Evolutionary conservation across 495 filamentous ascomycete genomes (phyloP), one percentile per base, ranked within the genome.

Genomic region (Pseudotulostoma volvatum): DNA sequence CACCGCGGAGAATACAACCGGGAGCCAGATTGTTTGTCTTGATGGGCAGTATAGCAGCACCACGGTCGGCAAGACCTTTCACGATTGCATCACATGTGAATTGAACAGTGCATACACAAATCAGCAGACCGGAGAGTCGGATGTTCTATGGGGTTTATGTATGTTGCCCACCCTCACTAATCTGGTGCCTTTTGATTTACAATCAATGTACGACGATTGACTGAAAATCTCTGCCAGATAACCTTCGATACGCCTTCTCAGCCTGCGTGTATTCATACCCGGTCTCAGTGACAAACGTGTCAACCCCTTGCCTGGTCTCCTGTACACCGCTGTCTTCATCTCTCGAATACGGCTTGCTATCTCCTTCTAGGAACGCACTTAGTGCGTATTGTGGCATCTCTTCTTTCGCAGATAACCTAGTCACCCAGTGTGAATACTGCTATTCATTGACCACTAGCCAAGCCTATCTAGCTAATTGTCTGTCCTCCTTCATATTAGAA

Each of bases 141-240:
- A 81, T 48, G 51, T 74, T 0, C 57, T 67, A 47, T 78, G 71
- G 71, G 74, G 56, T 15, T 55, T 81, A 14, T 79, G 71, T 75
- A 61, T 51, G 71, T 44, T 21, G n/a, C n/a, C n/a, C n/a, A n/a
- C n/a, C n/a, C n/a, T n/a, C n/a, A n/a, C 21, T n/a, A n/a, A n/a
- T n/a, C n/a, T n/a, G n/a, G n/a, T n/a, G n/a, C n/a, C n/a, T n/a
- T n/a, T n/a, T n/a, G n/a, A n/a, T n/a, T n/a, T n/a, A n/a, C n/a
- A n/a, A n/a, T n/a, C n/a, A n/a, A n/a, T n/a, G n/a, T n/a, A 18
- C n/a, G 16, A 15, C 9, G 21, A 9, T 30, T 15, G 1, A 18
- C 9, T 7, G 11, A 11, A 11, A 28, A 18, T 17, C 11, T 5
- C 5, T 28, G 1, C 9, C 40, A 72, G 68, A 59, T 42, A 72